These are phyloP conservation scores for Ogataea thermomethanolica DNA, from an alignment of 805 yeast genomes.

Conservation along the genomic window DNA sequence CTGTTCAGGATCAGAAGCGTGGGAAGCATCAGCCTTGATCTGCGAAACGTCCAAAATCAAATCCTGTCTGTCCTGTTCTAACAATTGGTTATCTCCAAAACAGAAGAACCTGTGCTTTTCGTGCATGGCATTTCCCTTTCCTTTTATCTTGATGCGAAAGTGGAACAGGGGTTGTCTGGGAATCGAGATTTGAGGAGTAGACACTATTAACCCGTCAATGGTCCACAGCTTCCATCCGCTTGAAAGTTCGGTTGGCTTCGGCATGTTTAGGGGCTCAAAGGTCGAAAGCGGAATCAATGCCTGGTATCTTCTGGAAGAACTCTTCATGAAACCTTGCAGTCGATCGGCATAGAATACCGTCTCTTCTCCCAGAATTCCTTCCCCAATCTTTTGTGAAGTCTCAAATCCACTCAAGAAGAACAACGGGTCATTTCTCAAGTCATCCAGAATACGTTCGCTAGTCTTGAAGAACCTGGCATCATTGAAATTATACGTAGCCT, in stretches of 20 bases:
- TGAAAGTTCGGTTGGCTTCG: conserved; percentile 9
- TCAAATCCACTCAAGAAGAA: conserved; percentile 27
- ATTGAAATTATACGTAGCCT: conserved; percentile 22
- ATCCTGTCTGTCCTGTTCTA: conserved; percentile 24
- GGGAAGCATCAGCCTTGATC: conserved; percentile 1
- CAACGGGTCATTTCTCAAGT: conserved; percentile 45
- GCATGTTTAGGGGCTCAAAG: conserved; percentile 18
- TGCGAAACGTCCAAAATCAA: conserved; percentile 16
- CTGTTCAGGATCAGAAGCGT: conserved; percentile 8
- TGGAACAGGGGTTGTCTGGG: conserved; percentile 26
- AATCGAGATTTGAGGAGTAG: conserved; percentile 13
- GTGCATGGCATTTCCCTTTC: conserved; percentile 10
- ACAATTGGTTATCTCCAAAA: conserved; percentile 27
- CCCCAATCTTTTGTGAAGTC: conserved; percentile 2
- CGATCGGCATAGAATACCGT: conserved; percentile 37
- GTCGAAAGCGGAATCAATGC: conserved; percentile 37
- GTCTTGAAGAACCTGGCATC: conserved; percentile 49
- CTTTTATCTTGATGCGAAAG: conserved; percentile 29
- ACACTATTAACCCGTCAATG: conserved; percentile 27
- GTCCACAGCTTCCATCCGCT: conserved; percentile 18
- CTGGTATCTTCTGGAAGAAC: conserved; percentile 20
- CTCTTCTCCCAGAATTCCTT: conserved; percentile 28
- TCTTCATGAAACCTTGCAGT: conserved; percentile 19
- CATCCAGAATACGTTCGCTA: conserved; percentile 63
- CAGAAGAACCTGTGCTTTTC: conserved; percentile 27